phyloP scores from a whole-genome alignment of 768 basidiomycete species.

The Clitopilus passeckerianus region DNA sequence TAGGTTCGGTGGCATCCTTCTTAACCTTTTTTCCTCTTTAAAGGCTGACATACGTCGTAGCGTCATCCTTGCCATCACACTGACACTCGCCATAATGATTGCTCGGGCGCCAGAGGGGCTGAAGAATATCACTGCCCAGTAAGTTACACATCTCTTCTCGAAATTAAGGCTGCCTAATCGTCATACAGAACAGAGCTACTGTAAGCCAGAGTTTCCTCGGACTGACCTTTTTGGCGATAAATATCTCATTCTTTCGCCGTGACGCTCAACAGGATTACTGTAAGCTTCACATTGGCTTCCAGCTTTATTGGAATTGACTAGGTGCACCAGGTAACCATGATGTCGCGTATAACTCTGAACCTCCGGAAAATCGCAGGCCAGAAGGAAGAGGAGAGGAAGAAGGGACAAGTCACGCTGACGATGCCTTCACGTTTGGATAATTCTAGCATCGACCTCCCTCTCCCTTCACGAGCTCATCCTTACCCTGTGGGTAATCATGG shows the following conservation, averaged over 20 bases:
- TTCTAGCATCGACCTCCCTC: neutral
- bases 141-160: conserved; percentile 13
- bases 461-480: neutral
- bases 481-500: neutral
- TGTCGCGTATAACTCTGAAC: conserved; percentile 64
- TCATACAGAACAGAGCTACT: conserved; percentile 29
- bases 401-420: neutral
- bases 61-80: conserved; percentile 38
- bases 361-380: conserved; percentile 35
- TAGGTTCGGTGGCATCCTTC: conserved; percentile 18
- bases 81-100: conserved; percentile 42
- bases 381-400: conserved; percentile 3
- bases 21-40: neutral
- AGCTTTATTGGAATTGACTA: neutral
- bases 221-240: neutral
- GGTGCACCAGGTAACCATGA: conserved; percentile 49
- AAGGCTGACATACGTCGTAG: conserved; percentile 15
- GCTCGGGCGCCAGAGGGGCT: conserved; percentile 35
- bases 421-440: neutral
- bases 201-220: conserved; percentile 20
- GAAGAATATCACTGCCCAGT: conserved; percentile 46
- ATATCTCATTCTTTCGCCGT: no score
- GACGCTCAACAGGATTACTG: neutral
- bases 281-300: neutral
- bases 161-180: no score